These are phyloP conservation scores for Darksidea phi DNA, from an alignment of 495 filamentous ascomycete species.

Conservation along the genomic window DNA sequence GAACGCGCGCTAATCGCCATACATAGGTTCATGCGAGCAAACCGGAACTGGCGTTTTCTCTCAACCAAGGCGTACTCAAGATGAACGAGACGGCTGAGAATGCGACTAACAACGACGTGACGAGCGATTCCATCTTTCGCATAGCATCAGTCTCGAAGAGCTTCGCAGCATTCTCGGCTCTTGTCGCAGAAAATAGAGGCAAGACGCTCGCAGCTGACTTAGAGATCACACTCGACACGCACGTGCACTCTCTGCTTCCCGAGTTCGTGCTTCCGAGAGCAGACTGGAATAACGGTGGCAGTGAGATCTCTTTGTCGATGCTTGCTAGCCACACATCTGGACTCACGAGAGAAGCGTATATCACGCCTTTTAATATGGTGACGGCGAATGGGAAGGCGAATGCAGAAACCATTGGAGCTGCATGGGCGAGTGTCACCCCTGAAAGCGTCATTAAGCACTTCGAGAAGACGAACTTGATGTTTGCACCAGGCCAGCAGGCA, in stretches of 20 bases:
- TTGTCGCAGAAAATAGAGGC: not conserved
- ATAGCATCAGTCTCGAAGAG: not conserved
- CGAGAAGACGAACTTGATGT: not conserved
- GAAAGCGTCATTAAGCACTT: not conserved
- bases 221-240: not conserved
- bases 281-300: not conserved
- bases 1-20: not conserved
- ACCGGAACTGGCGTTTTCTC: not conserved
- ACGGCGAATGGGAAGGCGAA: not conserved
- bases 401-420: not conserved
- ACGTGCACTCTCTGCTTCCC: not conserved
- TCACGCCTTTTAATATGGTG: not conserved
- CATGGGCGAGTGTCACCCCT: not conserved
- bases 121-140: not conserved
- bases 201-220: not conserved
- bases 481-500: not conserved
- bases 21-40: not conserved
- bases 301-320: not conserved
- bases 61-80: not conserved
- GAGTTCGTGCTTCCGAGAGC: not conserved
- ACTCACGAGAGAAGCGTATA: not conserved
- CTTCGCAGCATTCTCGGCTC: not conserved
- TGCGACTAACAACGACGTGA: not conserved
- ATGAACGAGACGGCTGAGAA: not conserved
- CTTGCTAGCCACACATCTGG: not conserved